Conservation (phyloP, 257 asterid species). For the Misopates orontium region DNA sequence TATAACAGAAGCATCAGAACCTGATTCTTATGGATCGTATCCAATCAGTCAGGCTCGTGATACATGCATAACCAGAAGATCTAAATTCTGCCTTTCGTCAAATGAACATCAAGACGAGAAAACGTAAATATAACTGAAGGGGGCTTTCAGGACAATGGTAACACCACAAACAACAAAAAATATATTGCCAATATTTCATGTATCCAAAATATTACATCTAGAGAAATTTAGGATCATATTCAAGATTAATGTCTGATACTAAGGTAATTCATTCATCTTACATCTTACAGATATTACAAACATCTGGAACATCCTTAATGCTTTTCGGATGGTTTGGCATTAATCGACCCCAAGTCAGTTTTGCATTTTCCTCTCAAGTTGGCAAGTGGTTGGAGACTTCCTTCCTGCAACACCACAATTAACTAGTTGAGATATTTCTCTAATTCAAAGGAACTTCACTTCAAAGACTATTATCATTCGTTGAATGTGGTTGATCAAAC, state of each 20-base stretch:
- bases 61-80: too few species aligned
- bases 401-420: slow-evolving; percentile 49
- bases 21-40: too few species aligned
- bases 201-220: slow-evolving; percentile 18
- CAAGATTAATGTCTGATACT: neutral
- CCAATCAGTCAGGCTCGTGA: too few species aligned
- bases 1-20: too few species aligned
- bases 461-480: neutral
- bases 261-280: slow-evolving; percentile 22
- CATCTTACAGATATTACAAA: slow-evolving; percentile 31
- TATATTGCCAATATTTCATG: slow-evolving; percentile 5
- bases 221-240: neutral
- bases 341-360: slow-evolving; percentile 48
- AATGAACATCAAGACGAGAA: too few species aligned
- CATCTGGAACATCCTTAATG: slow-evolving; percentile 28
- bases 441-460: neutral
- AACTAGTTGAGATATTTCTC: neutral
- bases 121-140: slow-evolving; percentile 1
- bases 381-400: slow-evolving; percentile 49
- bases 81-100: too few species aligned
- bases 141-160: neutral
- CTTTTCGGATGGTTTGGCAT: slow-evolving; percentile 35
- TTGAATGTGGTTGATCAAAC: neutral
- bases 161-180: slow-evolving; percentile 11
- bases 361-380: slow-evolving; percentile 63